Conservation (phyloP, 306 rosid genomes). For the Quillaja saponaria region DNA sequence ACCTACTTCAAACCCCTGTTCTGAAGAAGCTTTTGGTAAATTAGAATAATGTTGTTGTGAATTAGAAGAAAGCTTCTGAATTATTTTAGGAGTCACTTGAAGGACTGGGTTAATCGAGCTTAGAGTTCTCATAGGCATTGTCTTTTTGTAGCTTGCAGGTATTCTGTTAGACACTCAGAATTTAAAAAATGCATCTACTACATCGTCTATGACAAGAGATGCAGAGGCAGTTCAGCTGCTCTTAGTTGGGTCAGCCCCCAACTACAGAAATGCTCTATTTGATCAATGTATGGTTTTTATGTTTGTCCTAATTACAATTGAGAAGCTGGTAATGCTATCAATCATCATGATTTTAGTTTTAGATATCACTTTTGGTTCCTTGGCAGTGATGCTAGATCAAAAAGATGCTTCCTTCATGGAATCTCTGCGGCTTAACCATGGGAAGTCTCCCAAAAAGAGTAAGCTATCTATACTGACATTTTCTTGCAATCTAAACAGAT, state of each 20-base stretch:
- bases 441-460: constrained; percentile 57
- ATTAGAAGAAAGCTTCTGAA: background rate
- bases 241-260: constrained; percentile 62
- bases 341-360: background rate
- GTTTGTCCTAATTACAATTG: constrained; percentile 8
- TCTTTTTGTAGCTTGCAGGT: constrained; percentile 73
- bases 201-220: constrained; percentile 75
- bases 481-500: constrained; percentile 1
- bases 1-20: constrained; percentile 69
- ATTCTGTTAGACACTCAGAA: constrained; percentile 81
- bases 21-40: constrained; percentile 84
- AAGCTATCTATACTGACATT: constrained; percentile 36
- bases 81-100: constrained; percentile 1
- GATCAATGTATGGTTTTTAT: constrained; percentile 56
- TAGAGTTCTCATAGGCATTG: constrained; percentile 22
- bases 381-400: constrained; percentile 68
- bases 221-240: constrained; percentile 87
- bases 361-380: constrained; percentile 25
- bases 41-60: background rate
- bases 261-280: constrained; percentile 62
- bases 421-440: constrained; percentile 59
- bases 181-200: constrained; percentile 49
- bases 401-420: constrained; percentile 54
- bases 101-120: constrained; percentile 5
- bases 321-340: constrained; percentile 25